Conservation (phyloP, 441 rosid species). For the Erodium trifolium region DNA sequence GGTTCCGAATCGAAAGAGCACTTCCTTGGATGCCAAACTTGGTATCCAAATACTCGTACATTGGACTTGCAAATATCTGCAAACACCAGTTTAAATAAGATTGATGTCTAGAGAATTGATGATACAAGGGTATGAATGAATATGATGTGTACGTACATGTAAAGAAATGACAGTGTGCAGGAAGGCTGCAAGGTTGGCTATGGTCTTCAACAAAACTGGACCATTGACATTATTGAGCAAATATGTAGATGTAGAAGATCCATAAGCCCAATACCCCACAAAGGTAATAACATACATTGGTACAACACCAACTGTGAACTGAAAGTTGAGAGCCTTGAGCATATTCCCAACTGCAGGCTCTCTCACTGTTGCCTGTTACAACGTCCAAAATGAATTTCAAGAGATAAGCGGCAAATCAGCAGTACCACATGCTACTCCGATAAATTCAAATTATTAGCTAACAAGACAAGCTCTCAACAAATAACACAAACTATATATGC, state of each 20-base stretch:
- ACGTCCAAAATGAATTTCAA: not conserved
- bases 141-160: conserved; percentile 38
- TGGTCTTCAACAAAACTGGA: conserved; percentile 69
- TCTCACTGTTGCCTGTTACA: conserved; percentile 72
- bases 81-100: not conserved
- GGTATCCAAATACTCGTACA: conserved; percentile 80
- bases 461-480: conserved; percentile 1
- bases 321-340: conserved; percentile 80
- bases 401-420: not conserved
- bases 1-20: conserved; percentile 44
- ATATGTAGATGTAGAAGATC: conserved; percentile 56
- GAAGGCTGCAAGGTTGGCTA: conserved; percentile 71
- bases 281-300: conserved; percentile 69
- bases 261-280: conserved; percentile 95
- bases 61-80: conserved; percentile 87
- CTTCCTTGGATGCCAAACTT: conserved; percentile 63
- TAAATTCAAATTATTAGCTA: not conserved
- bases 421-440: too few relatives aligned
- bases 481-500: not conserved
- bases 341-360: conserved; percentile 68
- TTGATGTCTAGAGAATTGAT: not conserved
- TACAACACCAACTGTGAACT: conserved; percentile 59
- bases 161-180: conserved; percentile 77
- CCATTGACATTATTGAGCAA: conserved; percentile 64
- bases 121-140: not conserved